Evolutionary conservation across 2,329 filamentous ascomycete species (phyloP).

Genomic region (Epichloe bromicola): DNA sequence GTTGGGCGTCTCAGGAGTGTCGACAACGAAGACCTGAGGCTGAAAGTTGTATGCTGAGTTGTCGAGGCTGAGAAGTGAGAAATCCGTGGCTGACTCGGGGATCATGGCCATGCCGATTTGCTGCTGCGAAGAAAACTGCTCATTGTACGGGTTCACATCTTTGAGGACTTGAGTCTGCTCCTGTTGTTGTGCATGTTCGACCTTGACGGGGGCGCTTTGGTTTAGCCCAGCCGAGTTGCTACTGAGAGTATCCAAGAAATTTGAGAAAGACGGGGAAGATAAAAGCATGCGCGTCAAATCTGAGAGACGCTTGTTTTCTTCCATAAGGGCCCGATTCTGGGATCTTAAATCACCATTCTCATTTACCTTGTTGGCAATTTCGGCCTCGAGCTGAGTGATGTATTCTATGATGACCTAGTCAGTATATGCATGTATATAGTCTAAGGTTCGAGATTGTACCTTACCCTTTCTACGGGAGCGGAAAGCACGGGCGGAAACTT

Average conservation of each 20-base stretch:
- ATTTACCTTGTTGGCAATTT: slow-evolving; percentile 71
- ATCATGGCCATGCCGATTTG: slow-evolving; percentile 75
- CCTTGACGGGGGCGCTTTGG: slow-evolving; percentile 25
- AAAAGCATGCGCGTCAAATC: slow-evolving; percentile 73
- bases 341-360: slow-evolving; percentile 70
- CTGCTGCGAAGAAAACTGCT: slow-evolving; percentile 43
- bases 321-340: slow-evolving; percentile 68
- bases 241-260: slow-evolving; percentile 61
- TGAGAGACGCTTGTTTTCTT: slow-evolving; percentile 72
- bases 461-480: slow-evolving; percentile 95
- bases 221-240: slow-evolving; percentile 38
- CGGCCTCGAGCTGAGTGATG: slow-evolving; percentile 83
- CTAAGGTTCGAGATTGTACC: slow-evolving; percentile 12
- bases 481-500: slow-evolving; percentile 95
- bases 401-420: slow-evolving; percentile 54
- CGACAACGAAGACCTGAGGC: slow-evolving; percentile 63
- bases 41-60: slow-evolving; percentile 45
- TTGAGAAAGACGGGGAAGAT: slow-evolving; percentile 68
- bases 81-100: slow-evolving; percentile 65
- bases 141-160: slow-evolving; percentile 50
- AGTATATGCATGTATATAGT: neutral
- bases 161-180: slow-evolving; percentile 45
- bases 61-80: slow-evolving; percentile 55
- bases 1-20: slow-evolving; percentile 52
- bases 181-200: slow-evolving; percentile 21